phyloP scores from a whole-genome alignment of 176 grass and related monocot genomes.

The Metroxylon sagu region DNA sequence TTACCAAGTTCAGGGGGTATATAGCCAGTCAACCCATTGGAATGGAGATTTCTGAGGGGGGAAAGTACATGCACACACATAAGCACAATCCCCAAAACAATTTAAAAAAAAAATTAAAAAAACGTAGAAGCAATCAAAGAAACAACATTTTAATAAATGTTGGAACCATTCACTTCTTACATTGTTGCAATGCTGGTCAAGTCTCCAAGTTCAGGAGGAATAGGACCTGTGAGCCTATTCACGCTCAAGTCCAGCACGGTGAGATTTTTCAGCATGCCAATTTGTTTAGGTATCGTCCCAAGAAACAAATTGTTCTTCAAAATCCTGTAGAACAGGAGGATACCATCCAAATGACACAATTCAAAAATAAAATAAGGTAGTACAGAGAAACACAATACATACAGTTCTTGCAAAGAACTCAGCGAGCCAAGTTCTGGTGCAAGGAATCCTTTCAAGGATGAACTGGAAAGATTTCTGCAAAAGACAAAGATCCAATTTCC shows the following conservation, averaged over 20 bases:
- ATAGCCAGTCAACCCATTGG: slow-evolving; percentile 67
- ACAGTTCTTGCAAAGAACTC: slow-evolving; percentile 79
- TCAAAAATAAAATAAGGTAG: no score
- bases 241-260: slow-evolving; percentile 65
- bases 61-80: slow-evolving; percentile 1
- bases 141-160: no score
- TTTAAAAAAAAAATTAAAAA: neutral
- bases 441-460: slow-evolving; percentile 78
- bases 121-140: slow-evolving; percentile 1
- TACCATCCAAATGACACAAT: neutral
- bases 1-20: slow-evolving; percentile 65
- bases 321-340: slow-evolving; percentile 33
- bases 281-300: slow-evolving; percentile 63
- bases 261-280: slow-evolving; percentile 62
- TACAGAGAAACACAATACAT: slow-evolving; percentile 6
- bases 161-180: slow-evolving; percentile 27
- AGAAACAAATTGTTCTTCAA: slow-evolving; percentile 73
- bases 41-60: slow-evolving; percentile 58
- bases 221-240: slow-evolving; percentile 73
- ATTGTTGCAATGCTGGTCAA: slow-evolving; percentile 52
- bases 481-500: slow-evolving; percentile 5
- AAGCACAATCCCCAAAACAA: neutral
- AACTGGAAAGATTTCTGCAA: slow-evolving; percentile 73
- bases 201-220: slow-evolving; percentile 55
- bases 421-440: slow-evolving; percentile 48